Conservation (phyloP, 2,329 filamentous ascomycete species). For the Byssothecium circinans region DNA sequence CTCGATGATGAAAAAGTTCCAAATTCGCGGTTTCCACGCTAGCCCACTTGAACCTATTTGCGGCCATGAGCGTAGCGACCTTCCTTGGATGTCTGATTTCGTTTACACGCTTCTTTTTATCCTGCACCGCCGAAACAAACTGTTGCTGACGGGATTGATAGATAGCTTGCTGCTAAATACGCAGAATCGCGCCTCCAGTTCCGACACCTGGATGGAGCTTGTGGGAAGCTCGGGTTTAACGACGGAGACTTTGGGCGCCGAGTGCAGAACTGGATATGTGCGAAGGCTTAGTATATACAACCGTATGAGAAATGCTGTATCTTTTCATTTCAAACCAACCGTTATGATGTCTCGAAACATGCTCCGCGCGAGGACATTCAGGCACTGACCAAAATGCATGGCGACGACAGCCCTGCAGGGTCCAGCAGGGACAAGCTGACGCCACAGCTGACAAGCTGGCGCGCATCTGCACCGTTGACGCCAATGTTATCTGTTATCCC, state of each 20-base stretch:
- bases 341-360: not conserved
- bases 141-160: not conserved
- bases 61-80: slow-evolving; percentile 21
- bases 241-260: too few relatives aligned
- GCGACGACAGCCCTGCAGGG: too few relatives aligned
- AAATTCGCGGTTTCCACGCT: slow-evolving; percentile 32
- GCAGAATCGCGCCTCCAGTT: not conserved
- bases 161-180: not conserved
- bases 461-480: too few relatives aligned
- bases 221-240: too few relatives aligned
- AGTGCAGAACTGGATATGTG: too few relatives aligned
- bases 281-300: too few relatives aligned
- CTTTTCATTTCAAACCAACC: not conserved
- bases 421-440: not conserved
- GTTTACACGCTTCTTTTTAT: not conserved
- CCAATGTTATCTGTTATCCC: too few relatives aligned
- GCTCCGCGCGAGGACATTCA: not conserved
- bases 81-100: slow-evolving; percentile 33
- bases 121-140: not conserved
- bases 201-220: too few relatives aligned
- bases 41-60: slow-evolving; percentile 22
- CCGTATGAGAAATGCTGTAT: not conserved
- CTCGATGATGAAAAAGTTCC: slow-evolving; percentile 24
- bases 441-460: not conserved
- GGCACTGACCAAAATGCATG: not conserved